Evolutionary conservation across 257 asterid species (phyloP), one percentile per base, ranked within the genome.

Genomic region (Sherardia arvensis): DNA sequence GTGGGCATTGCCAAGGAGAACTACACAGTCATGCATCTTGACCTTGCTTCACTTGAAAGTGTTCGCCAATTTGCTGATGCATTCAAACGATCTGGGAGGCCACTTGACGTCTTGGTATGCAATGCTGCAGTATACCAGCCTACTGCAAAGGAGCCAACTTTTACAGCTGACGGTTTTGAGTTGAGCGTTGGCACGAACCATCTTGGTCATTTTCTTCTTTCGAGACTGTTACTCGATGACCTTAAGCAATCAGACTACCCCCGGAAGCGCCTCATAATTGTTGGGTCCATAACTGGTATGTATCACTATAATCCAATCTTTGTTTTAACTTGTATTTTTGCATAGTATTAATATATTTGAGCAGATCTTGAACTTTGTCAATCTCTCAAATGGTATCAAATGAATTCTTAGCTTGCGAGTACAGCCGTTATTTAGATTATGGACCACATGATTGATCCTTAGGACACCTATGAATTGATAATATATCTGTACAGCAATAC

Each of bases 281-380:
- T 88, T 22, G 96, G 96, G 30, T 88, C 96, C 66, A 88, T 88
- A n/a, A 88, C 96, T 66, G 96, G 96, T 88, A 77, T 25, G 59
- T 53, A 23, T 2, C 6, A n/a, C 10, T 9, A 20, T 54, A 20
- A 27, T 64, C 25, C 55, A n/a, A 43, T 43, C 20, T 43, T 17
- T 4, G 1, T 43, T 15, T 7, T 1, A 7, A 7, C 10, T 34
- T 30, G 18, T 36, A 8, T 10, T 4, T 14, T 18, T 57, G 23
- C 36, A 5, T 34, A 65, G 4, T 18, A 21, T 54, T 8, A 55
- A 1, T 1, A 15, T 23, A 55, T 66, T 27, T 18, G 18, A 28
- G 14, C 30, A 30, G 9, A 43, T 26, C 43, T 25, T 10, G 4
- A 5, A 7, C 4, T 22, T 14, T 18, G 4, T 18, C 8, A 21